Base-by-base conservation (phyloP, 306 rosid genomes). In the Hippophae gyantsensis region DNA sequence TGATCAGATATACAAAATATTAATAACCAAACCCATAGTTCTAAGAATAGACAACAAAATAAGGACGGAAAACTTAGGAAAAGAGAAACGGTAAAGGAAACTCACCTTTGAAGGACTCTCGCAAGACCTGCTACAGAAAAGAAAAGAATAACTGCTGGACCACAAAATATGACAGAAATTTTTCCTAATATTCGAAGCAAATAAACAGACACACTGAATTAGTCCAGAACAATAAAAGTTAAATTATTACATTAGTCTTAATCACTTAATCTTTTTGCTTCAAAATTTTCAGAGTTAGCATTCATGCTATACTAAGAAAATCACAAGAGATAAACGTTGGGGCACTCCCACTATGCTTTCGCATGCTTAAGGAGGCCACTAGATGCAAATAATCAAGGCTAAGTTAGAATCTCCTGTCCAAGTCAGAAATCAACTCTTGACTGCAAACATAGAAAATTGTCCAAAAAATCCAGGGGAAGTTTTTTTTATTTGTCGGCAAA, bases 81-180 rank as follows among this genome's bases (percentile, higher is more conserved):
- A 54, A 56, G 63, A 73, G 67, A 70, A 74, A 43, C 44, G 53
- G 27, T 69, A 69, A 49, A 32, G 64, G 56, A 75, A 76, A 72
- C 75, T 61, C 69, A 89, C 95, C 95, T 84, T 75, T 74, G 69
- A 82, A 75, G 69, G 84, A 80, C 70, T 89, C 97, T 76, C 95
- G 87, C 46, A 82, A 60, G 54, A 89, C 86, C 97, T 89, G 90
- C 66, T 63, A 47, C 71, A 54, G 66, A 64, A 81, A 72, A 79
- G 50, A 44, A 14, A 69, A 8, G 46, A 61, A 68, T 58, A 13
- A 55, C 18, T 12, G 13, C 8, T 7, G n/a, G 57, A 64, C 26
- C n/a, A 49, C 53, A 49, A 10, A 9, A 9, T 49, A 23, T 49
- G 7, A 49, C 6, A 49, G 3, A 55, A 56, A 27, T 0, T 38